Evolutionary conservation across 108 stramenopile species (phyloP), one percentile per base, ranked within the genome.

Genomic region (Chaetoceros muelleri): DNA sequence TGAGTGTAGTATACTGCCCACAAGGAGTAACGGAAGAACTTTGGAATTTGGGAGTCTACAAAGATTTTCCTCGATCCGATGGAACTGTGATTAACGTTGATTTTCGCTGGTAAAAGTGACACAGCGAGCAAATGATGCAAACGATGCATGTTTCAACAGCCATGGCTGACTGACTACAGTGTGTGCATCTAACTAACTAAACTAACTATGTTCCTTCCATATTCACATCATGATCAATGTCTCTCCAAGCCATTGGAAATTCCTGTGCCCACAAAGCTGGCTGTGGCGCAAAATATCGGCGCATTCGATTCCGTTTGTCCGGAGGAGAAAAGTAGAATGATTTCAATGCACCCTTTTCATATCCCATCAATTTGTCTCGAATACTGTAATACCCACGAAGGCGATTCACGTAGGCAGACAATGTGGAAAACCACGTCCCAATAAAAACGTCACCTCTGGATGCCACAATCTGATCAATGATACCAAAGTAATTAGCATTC

Each of bases 401-500:
- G 5, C 90, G 70, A 28, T 64, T 75, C 50, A 86, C 87, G 57
- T 76, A 84, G 2, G 74, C 81, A 10, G 90, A 69, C 24, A 80
- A 80, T 2, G 90, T 85, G 19, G 73, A 76, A 57, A 86, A 85
- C 69, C 74, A 84, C 40, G 90, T 88, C 0, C 94, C 94, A 51
- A 79, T 78, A 66, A 91, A 91, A 0, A 56, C 31, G n/a, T 66
- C 48, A 2, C 76, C 81, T 40, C 85, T 58, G 23, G 81, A 73
- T 5, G 82, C 78, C 19, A 93, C 72, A n/a, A 95, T 52, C 57
- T 91, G 89, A 60, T 95, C 94, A 28, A 95, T 78, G 89, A 95
- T 94, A 2, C 93, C 93, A 30, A 70, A 79, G 30, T 70, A 82
- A 28, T 80, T 87, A 26, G 72, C 71, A 63, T 68, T 64, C 18